Evolutionary conservation across 352 stramenopile species (phyloP), one percentile per base, ranked within the genome.

Genomic region (Phytophthora gonapodyides): DNA sequence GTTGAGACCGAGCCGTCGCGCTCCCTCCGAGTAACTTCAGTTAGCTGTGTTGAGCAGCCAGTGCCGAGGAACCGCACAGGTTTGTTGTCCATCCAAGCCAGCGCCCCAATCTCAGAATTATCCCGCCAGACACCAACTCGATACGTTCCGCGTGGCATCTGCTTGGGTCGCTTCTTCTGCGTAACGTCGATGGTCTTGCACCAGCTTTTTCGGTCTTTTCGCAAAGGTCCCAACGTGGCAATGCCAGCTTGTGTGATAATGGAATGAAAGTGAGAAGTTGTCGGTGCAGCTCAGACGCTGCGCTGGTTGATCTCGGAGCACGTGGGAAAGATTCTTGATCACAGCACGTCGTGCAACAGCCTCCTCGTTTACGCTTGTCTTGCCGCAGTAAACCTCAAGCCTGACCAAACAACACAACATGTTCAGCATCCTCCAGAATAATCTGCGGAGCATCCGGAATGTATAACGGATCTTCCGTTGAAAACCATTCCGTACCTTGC

Each of bases 171-270:
- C 1, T 13, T 38, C 10, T 51, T 61, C 1, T 49, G 5, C 3
- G 17, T 50, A 46, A 60, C 67, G 7, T 53, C 35, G 12, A 67
- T 55, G 2, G 19, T 3, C 9, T 35, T 21, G 10, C 40, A 54
- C 37, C 43, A 64, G 5, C 57, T 52, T 1, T 52, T 41, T 0
- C 57, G 46, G n/a, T 70, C 35, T 1, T 47, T 60, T 0, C 56
- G 55, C 0, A 52, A 34, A n/a, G 0, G 60, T 62, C 5, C 60
- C 56, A 13, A 67, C 55, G n/a, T 66, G 56, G 21, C 21, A 24
- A 24, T 24, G 21, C 21, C 21, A 24, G 21, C 21, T 24, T 24
- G 21, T 24, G 21, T 24, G 21, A 24, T 3, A 24, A 24, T 3
- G 21, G 21, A 24, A 24, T 24, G 21, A 3, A 24, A 24, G 21